Evolutionary conservation across 441 rosid species (phyloP).

Genomic region (Gossypium trilobum): DNA sequence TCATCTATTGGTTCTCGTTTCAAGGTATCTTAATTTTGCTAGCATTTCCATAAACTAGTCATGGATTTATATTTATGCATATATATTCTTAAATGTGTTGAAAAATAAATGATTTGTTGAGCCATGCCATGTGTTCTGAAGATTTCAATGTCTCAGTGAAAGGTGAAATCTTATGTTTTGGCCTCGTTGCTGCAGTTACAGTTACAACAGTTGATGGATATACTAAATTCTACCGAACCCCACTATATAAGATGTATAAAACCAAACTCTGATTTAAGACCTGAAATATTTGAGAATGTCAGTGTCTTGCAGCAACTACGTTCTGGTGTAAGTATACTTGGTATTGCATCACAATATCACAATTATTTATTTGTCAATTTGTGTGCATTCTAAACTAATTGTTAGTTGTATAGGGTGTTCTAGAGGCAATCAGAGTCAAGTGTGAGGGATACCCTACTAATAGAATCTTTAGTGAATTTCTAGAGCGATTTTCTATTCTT

Average conservation of each 20-base stretch:
- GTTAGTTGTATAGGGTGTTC: conserved; percentile 63
- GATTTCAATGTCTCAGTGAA: neutral
- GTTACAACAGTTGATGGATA: conserved; percentile 82
- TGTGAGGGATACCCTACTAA: conserved; percentile 76
- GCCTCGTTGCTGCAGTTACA: conserved; percentile 60
- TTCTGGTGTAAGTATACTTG: conserved; percentile 64
- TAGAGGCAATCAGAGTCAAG: conserved; percentile 84
- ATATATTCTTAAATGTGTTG: neutral
- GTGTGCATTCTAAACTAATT: conserved; percentile 17
- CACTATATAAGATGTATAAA: conserved; percentile 93
- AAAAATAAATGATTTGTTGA: conserved; percentile 4
- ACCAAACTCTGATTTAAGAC: conserved; percentile 66
- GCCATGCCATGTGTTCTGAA: conserved; percentile 13
- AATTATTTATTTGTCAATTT: conserved; percentile 7
- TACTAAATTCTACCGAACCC: conserved; percentile 68
- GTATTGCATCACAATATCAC: conserved; percentile 14
- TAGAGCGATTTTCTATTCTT: conserved; percentile 52
- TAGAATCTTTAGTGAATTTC: conserved; percentile 61
- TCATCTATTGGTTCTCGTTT: conserved; percentile 67
- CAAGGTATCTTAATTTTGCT: conserved; percentile 36
- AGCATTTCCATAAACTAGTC: conserved; percentile 8
- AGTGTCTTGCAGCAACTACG: conserved; percentile 81
- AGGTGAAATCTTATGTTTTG: conserved; percentile 24
- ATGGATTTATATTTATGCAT: neutral
- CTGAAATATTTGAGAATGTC: conserved; percentile 53